These are phyloP conservation scores for Diospyros lotus DNA, from an alignment of 148 eudicot species.

Conservation along the genomic window DNA sequence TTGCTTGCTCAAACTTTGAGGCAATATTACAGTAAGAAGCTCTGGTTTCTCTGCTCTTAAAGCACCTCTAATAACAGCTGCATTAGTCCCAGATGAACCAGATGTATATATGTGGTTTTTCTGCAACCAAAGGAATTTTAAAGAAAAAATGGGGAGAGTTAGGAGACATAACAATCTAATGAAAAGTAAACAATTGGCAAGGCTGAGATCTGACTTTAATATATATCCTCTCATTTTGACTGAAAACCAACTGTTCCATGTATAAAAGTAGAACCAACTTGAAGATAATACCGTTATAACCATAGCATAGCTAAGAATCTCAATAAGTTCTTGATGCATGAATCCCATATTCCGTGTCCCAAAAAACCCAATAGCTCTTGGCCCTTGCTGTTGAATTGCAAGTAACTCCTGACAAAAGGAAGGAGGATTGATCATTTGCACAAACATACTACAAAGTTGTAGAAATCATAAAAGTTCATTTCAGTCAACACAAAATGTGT, in stretches of 20 bases:
- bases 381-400: conserved; percentile 99
- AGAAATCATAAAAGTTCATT: conserved; percentile 2
- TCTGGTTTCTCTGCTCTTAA: conserved; percentile 95
- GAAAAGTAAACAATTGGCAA: background rate
- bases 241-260: background rate
- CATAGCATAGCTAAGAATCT: conserved; percentile 98
- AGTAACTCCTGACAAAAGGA: conserved; percentile 59
- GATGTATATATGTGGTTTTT: conserved; percentile 96
- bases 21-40: conserved; percentile 88
- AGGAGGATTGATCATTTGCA: background rate
- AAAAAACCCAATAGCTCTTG: conserved; percentile 89
- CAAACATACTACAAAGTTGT: background rate
- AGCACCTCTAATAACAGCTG: conserved; percentile 99
- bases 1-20: conserved; percentile 89
- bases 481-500: background rate
- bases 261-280: background rate
- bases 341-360: conserved; percentile 99
- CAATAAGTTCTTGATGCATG: conserved; percentile 99
- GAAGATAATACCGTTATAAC: conserved; percentile 71
- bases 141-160: conserved; percentile 6
- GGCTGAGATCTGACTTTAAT: background rate
- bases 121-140: conserved; percentile 32
- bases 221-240: background rate
- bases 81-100: conserved; percentile 97
- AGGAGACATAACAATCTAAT: background rate